phyloP scores from a whole-genome alignment of 495 filamentous ascomycete genomes.

The Aspergillus asperescens region DNA sequence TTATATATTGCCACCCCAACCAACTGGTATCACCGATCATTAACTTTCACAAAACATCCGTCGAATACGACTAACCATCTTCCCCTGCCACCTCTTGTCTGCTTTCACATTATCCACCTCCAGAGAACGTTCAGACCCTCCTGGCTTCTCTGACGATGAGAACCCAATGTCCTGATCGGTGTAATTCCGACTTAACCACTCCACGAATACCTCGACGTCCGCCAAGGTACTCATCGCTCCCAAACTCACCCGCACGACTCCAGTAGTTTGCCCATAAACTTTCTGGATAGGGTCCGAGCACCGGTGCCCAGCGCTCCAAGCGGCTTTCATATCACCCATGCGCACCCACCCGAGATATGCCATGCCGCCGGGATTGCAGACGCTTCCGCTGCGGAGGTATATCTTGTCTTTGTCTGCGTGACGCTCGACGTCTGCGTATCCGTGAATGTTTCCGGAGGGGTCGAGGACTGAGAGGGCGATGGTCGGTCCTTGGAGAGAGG shows the following conservation, averaged over 20 bases:
- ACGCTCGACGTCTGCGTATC: conserved; percentile 57
- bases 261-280: conserved; percentile 52
- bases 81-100: background rate
- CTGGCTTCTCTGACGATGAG: background rate
- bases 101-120: background rate
- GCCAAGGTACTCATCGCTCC: conserved; percentile 64
- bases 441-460: conserved; percentile 49
- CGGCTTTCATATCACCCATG: conserved; percentile 56
- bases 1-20: too few species aligned
- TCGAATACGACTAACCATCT: background rate
- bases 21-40: too few species aligned
- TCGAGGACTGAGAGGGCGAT: conserved; percentile 64
- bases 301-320: conserved; percentile 58
- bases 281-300: conserved; percentile 52
- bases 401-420: conserved; percentile 57
- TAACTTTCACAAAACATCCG: background rate
- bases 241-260: conserved; percentile 61
- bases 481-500: conserved; percentile 59
- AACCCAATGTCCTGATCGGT: conserved; percentile 6
- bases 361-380: conserved; percentile 57
- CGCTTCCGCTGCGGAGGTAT: conserved; percentile 64
- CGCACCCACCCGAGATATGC: conserved; percentile 38
- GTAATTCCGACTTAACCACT: conserved; percentile 52
- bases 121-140: background rate
- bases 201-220: conserved; percentile 55